phyloP scores from a whole-genome alignment of 768 basidiomycete genomes.

The Crepidotus variabilis region DNA sequence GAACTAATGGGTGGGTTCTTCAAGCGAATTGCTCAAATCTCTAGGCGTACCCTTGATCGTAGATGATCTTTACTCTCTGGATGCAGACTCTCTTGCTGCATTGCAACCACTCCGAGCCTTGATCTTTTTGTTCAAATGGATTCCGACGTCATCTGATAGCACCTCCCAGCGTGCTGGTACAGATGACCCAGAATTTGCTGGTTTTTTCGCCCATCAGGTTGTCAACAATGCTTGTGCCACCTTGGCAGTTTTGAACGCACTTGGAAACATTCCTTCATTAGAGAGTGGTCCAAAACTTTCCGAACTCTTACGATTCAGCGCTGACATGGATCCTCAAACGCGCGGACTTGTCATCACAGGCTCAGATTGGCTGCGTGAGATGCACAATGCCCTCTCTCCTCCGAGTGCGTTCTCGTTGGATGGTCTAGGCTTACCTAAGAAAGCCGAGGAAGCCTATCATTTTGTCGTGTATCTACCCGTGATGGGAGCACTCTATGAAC shows the following conservation, averaged over 20 bases:
- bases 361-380: slow-evolving; percentile 74
- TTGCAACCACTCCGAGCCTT: slow-evolving; percentile 85
- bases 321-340: slow-evolving; percentile 84
- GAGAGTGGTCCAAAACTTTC: slow-evolving; percentile 62
- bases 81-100: slow-evolving; percentile 64
- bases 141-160: slow-evolving; percentile 49
- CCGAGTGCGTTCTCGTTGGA: slow-evolving; percentile 86
- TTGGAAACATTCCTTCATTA: slow-evolving; percentile 74
- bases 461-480: slow-evolving; percentile 92
- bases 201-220: slow-evolving; percentile 91
- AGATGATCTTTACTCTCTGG: slow-evolving; percentile 85
- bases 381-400: slow-evolving; percentile 92
- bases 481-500: slow-evolving; percentile 82
- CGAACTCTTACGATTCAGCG: slow-evolving; percentile 73
- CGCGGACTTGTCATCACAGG: slow-evolving; percentile 80
- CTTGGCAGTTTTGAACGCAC: slow-evolving; percentile 88
- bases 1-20: slow-evolving; percentile 11
- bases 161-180: slow-evolving; percentile 43
- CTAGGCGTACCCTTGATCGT: slow-evolving; percentile 84
- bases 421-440: slow-evolving; percentile 69
- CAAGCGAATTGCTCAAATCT: slow-evolving; percentile 74
- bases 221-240: slow-evolving; percentile 98
- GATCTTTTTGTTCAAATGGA: slow-evolving; percentile 96
- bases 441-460: slow-evolving; percentile 85
- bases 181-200: slow-evolving; percentile 73